Conservation (phyloP, 2,329 filamentous ascomycete species). For the Didymella pomorum region DNA sequence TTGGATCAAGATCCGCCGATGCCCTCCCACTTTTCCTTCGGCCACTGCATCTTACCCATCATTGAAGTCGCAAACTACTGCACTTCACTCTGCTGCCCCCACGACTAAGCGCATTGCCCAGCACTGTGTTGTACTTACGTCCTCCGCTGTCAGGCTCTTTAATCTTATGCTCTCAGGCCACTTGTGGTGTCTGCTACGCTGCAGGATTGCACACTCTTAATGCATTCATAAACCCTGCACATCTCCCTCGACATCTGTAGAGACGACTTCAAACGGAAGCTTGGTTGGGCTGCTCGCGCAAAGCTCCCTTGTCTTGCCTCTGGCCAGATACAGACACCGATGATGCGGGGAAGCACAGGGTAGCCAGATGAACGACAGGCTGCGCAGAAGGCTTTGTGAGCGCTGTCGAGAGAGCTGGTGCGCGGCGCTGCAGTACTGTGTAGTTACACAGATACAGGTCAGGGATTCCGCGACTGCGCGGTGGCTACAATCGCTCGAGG, state of each 20-base stretch:
- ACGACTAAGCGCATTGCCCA: not conserved
- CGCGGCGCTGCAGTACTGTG: not conserved
- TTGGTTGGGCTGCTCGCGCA: not conserved
- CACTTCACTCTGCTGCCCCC: too few relatives aligned
- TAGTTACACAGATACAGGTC: not conserved
- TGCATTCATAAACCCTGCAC: not conserved
- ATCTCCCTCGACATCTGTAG: not conserved
- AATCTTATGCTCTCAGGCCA: not conserved
- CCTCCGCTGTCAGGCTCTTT: not conserved
- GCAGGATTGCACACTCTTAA: not conserved
- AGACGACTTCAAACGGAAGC: not conserved
- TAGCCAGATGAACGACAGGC: not conserved
- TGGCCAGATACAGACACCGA: not conserved
- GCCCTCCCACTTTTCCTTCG: not conserved
- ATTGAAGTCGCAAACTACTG: not conserved
- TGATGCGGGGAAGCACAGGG: not conserved
- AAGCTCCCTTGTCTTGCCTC: not conserved
- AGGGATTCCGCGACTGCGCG: not conserved
- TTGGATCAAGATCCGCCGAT: not conserved
- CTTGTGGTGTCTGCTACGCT: not conserved
- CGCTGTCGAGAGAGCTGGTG: not conserved
- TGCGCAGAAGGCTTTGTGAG: not conserved
- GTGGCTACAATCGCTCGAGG: too few relatives aligned
- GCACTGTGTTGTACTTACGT: not conserved
- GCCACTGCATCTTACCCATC: not conserved